Evolutionary conservation across 345 rosid genomes (phyloP).

Genomic region (thale cress (Arabidopsis thaliana)): TAIR10.1 NC_003070.9:4435501-4436000

Average conservation of each 20-base stretch:
- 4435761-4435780: conserved; percentile 39
- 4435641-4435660: conserved; percentile 34
- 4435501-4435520: conserved; percentile 60
- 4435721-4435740: conserved; percentile 32
- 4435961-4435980: conserved; percentile 24
- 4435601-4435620: conserved; percentile 35
- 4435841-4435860: conserved; percentile 23
- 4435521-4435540: conserved; percentile 73
- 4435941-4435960: conserved; percentile 16
- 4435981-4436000: conserved; percentile 31
- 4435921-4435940: conserved; percentile 28
- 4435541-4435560: conserved; percentile 47
- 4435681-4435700: conserved; percentile 38
- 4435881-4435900: conserved; percentile 44
- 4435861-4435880: conserved; percentile 39
- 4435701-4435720: conserved; percentile 34
- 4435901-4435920: conserved; percentile 43
- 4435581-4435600: conserved; percentile 23
- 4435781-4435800: conserved; percentile 38
- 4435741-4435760: conserved; percentile 29
- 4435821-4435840: conserved; percentile 36
- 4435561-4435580: conserved; percentile 29
- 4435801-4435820: conserved; percentile 34
- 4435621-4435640: conserved; percentile 32
- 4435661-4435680: conserved; percentile 33